Evolutionary conservation across 1,284 basidiomycete species (phyloP), one percentile per base, ranked within the genome.

Genomic region (Ustilago bromivora): DNA sequence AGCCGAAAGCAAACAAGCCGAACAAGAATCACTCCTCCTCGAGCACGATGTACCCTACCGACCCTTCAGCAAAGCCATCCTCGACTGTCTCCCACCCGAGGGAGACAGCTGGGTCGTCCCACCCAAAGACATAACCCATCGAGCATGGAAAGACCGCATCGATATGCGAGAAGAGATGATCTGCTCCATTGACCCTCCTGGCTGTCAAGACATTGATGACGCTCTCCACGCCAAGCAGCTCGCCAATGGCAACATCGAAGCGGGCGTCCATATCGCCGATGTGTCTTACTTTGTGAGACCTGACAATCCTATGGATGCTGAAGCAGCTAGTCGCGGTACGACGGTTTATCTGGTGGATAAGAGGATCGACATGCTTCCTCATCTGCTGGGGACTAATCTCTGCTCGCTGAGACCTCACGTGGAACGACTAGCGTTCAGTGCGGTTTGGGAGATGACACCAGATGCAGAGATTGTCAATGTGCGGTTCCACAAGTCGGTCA

Each of bases 301-400:
- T 3, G 94, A 96, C 84, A 99, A 93, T 61, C 91, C 97, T 0
- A 99, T 99, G 96, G 97, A 99, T 82, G 91, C 89, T 41, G 97
- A 99, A 87, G 97, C 97, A 17, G 94, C 96, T 15, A 91, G 95
- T 13, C 90, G 97, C 63, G 96, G 97, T 12, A 99, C 96, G 0
- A 99, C 97, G 0, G 97, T 99, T 4, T 99, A 99, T 86, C 90
- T 99, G 6, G 97, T 99, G 2, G 97, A 99, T 89, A 97, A 96
- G 87, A 92, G 97, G 43, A 96, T 99, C 64, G 97, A 99, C 88
- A 99, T 99, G 97, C 89, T 99, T 61, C 97, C 97, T 0, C 89
- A 92, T 17, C 89, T 99, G 10, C 89, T 99, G 10, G 97, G 97
- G 2, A 99, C 97, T 2, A 99, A 99, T 82, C 88, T 99, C 8